These are phyloP conservation scores for Aspergillus sp. DNA, from an alignment of 2,329 filamentous ascomycete genomes.

Conservation along the genomic window DNA sequence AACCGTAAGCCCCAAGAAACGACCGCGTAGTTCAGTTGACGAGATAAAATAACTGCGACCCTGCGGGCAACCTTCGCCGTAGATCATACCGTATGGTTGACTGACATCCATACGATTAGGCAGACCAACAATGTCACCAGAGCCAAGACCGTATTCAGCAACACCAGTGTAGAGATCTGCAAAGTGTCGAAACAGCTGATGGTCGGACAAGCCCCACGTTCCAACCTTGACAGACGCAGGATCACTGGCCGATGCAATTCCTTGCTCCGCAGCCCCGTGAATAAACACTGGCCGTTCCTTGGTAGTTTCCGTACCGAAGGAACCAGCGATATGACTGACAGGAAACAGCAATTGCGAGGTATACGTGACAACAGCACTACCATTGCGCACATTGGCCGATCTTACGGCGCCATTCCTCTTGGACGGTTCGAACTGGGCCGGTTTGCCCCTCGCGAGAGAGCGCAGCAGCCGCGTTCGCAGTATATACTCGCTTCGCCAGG, in stretches of 20 bases:
- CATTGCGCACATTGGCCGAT: conserved; percentile 54
- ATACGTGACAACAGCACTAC: conserved; percentile 72
- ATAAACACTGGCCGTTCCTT: conserved; percentile 73
- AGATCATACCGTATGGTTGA: conserved; percentile 72
- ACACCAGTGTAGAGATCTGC: conserved; percentile 68
- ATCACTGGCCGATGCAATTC: conserved; percentile 73
- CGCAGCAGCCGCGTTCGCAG: conserved; percentile 76
- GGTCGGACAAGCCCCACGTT: conserved; percentile 73
- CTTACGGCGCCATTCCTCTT: conserved; percentile 49
- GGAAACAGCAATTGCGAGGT: conserved; percentile 74
- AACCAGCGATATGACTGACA: conserved; percentile 72
- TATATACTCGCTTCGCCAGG: conserved; percentile 95
- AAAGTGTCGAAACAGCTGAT: conserved; percentile 68
- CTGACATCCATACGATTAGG: conserved; percentile 90
- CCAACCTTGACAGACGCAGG: conserved; percentile 68
- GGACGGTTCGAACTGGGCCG: conserved; percentile 48
- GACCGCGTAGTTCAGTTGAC: conserved; percentile 66
- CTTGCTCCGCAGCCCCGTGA: conserved; percentile 73
- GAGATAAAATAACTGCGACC: conserved; percentile 74
- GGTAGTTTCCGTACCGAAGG: conserved; percentile 58
- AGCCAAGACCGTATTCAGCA: conserved; percentile 67
- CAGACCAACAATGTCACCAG: conserved; percentile 66
- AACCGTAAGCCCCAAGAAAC: conserved; percentile 60
- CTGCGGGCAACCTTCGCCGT: conserved; percentile 79
- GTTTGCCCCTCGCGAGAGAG: conserved; percentile 75